These are phyloP conservation scores for Nakaseomyces bracarensis DNA, from an alignment of 1,139 yeast genomes.

Conservation along the genomic window DNA sequence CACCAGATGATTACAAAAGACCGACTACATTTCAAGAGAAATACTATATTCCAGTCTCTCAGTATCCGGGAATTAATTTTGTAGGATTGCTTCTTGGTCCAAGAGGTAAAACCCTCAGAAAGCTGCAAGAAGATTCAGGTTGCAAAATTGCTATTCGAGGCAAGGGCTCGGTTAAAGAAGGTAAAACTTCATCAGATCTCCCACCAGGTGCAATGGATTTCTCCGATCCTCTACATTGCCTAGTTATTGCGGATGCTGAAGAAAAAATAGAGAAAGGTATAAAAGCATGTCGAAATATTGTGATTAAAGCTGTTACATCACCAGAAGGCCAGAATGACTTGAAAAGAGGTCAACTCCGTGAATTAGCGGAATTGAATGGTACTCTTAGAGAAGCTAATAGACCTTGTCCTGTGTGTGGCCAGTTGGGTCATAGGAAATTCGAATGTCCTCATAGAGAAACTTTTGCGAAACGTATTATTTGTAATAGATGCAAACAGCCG, in stretches of 20 bases:
- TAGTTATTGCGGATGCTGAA: constrained; percentile 76
- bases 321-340: constrained; percentile 92
- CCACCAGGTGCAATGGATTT: constrained; percentile 43
- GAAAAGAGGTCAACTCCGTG: constrained; percentile 84
- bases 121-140: constrained; percentile 74
- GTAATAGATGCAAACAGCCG: constrained; percentile 67
- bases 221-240: constrained; percentile 81
- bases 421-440: constrained; percentile 51
- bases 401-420: constrained; percentile 51
- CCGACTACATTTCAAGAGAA: constrained; percentile 75
- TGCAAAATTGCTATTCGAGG: constrained; percentile 86
- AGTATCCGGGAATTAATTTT: constrained; percentile 87
- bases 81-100: constrained; percentile 91
- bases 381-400: constrained; percentile 76
- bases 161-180: constrained; percentile 91
- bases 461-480: constrained; percentile 52
- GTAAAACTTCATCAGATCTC: constrained; percentile 49
- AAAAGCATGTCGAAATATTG: constrained; percentile 62
- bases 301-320: constrained; percentile 73
- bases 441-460: constrained; percentile 53
- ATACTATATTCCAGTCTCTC: constrained; percentile 74
- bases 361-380: constrained; percentile 89
- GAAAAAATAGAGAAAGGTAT: constrained; percentile 72
- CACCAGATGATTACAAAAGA: constrained; percentile 70
- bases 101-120: constrained; percentile 81